Conservation (phyloP, 495 filamentous ascomycete species). For the Penicillium canescens region DNA sequence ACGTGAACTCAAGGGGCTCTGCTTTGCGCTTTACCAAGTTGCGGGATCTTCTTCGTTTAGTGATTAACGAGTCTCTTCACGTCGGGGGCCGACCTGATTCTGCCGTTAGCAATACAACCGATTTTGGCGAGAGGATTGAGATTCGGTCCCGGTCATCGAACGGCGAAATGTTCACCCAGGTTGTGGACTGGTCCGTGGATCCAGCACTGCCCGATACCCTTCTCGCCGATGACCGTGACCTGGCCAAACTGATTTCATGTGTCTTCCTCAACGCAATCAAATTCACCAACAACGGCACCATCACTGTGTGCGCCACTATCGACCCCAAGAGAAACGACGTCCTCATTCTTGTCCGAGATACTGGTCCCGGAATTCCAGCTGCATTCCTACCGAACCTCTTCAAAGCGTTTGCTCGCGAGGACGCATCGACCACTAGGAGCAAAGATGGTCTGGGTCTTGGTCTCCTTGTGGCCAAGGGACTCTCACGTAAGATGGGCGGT, state of each 20-base stretch:
- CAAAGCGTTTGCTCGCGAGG: slow-evolving; percentile 72
- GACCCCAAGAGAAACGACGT: slow-evolving; percentile 54
- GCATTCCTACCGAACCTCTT: slow-evolving; percentile 72
- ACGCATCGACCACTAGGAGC: slow-evolving; percentile 69
- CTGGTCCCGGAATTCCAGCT: slow-evolving; percentile 70
- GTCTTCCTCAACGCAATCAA: slow-evolving; percentile 79
- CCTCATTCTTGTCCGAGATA: slow-evolving; percentile 64
- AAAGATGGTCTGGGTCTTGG: slow-evolving; percentile 76
- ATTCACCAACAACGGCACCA: slow-evolving; percentile 72
- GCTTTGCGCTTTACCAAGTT: slow-evolving; percentile 61
- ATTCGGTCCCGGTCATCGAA: slow-evolving; percentile 60
- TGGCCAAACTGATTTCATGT: slow-evolving; percentile 74
- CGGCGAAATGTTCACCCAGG: slow-evolving; percentile 57
- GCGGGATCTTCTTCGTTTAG: slow-evolving; percentile 64
- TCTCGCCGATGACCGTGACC: slow-evolving; percentile 67
- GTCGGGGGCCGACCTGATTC: slow-evolving; percentile 75
- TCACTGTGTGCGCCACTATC: slow-evolving; percentile 57
- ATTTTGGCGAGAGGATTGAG: slow-evolving; percentile 66
- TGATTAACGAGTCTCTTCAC: slow-evolving; percentile 70
- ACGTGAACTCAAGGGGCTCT: slow-evolving; percentile 35
- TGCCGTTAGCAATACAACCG: slow-evolving; percentile 57
- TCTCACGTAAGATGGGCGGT: slow-evolving; percentile 74
- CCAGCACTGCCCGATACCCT: slow-evolving; percentile 64
- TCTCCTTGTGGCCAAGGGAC: slow-evolving; percentile 73
- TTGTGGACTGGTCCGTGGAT: slow-evolving; percentile 69